These are phyloP conservation scores for Bryoglossum gracile DNA, from an alignment of 495 filamentous ascomycete species.

Conservation along the genomic window DNA sequence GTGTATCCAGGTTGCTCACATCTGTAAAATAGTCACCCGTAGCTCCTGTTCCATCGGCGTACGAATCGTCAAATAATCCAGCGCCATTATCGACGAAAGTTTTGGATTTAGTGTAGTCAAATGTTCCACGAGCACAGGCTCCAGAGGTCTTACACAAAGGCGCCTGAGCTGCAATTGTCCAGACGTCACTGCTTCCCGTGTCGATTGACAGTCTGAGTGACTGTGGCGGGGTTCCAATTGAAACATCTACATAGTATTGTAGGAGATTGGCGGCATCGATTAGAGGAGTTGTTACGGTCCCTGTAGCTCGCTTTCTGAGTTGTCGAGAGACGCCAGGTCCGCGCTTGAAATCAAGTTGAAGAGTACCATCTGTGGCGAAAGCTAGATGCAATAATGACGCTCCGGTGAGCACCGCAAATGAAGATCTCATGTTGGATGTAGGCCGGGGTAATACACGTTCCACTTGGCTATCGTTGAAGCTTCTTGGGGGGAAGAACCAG, in stretches of 20 bases:
- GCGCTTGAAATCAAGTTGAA: neutral
- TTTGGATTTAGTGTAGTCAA: neutral
- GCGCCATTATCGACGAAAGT: neutral
- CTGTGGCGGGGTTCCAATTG: conserved; percentile 63
- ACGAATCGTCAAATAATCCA: neutral
- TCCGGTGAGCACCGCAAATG: neutral
- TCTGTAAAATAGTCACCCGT: neutral
- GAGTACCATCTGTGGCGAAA: neutral
- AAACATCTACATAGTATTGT: conserved; percentile 42
- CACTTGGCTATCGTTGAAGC: no score
- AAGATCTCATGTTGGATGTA: neutral
- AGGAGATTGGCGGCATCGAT: neutral
- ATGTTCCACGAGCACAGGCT: neutral
- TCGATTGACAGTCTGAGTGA: conserved; percentile 49
- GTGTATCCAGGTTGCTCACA: no score
- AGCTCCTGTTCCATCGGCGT: neutral
- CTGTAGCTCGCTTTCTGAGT: neutral
- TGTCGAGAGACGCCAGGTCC: neutral
- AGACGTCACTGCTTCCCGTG: conserved; percentile 81
- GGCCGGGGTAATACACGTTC: no score
- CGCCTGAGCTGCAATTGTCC: conserved; percentile 44
- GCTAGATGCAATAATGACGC: neutral
- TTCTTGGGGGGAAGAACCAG: no score
- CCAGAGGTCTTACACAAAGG: neutral
- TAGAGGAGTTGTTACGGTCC: neutral